phyloP scores from a whole-genome alignment of 2,329 filamentous ascomycete genomes.

The Ascochyta pisi region DNA sequence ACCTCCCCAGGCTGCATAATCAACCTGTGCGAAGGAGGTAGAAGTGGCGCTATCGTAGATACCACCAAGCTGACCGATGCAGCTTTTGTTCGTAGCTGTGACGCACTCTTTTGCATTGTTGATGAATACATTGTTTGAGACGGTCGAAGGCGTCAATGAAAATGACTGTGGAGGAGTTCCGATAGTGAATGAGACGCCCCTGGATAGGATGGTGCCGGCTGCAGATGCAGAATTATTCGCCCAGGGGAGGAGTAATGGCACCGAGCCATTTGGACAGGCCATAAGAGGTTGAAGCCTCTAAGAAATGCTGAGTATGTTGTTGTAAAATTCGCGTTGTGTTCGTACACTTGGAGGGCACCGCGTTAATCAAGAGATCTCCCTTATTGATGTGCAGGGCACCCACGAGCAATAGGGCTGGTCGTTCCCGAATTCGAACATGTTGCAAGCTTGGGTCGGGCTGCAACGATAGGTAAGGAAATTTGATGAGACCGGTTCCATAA shows the following conservation, averaged over 20 bases:
- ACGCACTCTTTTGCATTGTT: slow-evolving; percentile 23
- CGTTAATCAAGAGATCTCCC: no score
- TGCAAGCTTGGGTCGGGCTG: no score
- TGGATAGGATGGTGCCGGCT: slow-evolving; percentile 20
- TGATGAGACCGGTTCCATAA: no score
- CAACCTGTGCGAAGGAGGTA: slow-evolving; percentile 21
- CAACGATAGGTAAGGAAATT: no score
- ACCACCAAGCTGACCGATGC: slow-evolving; percentile 25
- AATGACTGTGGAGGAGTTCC: slow-evolving; percentile 27
- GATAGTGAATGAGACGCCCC: slow-evolving; percentile 24
- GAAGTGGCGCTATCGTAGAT: slow-evolving; percentile 23
- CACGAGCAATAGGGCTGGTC: no score
- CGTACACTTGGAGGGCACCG: no score
- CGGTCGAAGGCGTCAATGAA: slow-evolving; percentile 25
- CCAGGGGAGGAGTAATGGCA: slow-evolving; percentile 26
- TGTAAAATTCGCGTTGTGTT: no score
- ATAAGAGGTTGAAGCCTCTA: background rate
- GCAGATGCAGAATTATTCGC: slow-evolving; percentile 25
- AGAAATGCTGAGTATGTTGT: no score
- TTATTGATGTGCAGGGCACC: no score
- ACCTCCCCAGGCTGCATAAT: slow-evolving; percentile 22
- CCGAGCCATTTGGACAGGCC: slow-evolving; percentile 27
- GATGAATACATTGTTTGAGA: slow-evolving; percentile 24
- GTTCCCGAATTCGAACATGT: no score
- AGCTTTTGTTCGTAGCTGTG: slow-evolving; percentile 25